Evolutionary conservation across 495 filamentous ascomycete species (phyloP), one percentile per base, ranked within the genome.

Genomic region (Cercophora sp.): DNA sequence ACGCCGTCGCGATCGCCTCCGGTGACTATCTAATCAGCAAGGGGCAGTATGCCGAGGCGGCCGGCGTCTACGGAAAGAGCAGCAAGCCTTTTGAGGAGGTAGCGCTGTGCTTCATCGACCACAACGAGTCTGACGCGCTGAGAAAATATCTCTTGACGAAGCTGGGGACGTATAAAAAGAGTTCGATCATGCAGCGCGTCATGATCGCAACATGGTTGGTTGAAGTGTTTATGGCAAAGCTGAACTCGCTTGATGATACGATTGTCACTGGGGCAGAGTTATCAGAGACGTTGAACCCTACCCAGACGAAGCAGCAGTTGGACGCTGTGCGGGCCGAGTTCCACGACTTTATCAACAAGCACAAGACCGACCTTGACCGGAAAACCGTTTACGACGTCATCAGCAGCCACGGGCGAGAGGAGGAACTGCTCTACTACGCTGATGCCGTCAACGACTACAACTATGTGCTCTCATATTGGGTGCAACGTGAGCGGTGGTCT

Each of bases 71-170:
- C 73, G 93, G 93, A 25, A 89, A 87, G 70, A 96, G 92, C 71
- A 96, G 86, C 60, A 96, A 96, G 72, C 85, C 86, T 2, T 98
- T 98, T 56, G 93, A 98, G 61, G 89, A 98, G 60, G 93, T 97
- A 32, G 90, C 90, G 42, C 74, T 98, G 40, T 85, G 80, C 2
- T 88, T 98, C 56, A 90, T 97, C 52, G 91, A 96, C 64, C 82
- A 85, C 54, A 84, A 85, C 34, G 88, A 97, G 63, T 85, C 87
- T 50, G 94, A 98, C 77, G 92, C 93, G 1, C 69, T 98, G 49
- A 81, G 94, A 22, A 93, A 86, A 61, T 98, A 97, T 64, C 79
- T 98, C 8, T 60, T 91, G 18, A 86, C 88, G 0, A 96, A 96
- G 70, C 74, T 98, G 15, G 74, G 79, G 15, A 86, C 77, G 19